Base-by-base conservation (phyloP, 352 stramenopile species). In the Phytophthora tentaculata region DNA sequence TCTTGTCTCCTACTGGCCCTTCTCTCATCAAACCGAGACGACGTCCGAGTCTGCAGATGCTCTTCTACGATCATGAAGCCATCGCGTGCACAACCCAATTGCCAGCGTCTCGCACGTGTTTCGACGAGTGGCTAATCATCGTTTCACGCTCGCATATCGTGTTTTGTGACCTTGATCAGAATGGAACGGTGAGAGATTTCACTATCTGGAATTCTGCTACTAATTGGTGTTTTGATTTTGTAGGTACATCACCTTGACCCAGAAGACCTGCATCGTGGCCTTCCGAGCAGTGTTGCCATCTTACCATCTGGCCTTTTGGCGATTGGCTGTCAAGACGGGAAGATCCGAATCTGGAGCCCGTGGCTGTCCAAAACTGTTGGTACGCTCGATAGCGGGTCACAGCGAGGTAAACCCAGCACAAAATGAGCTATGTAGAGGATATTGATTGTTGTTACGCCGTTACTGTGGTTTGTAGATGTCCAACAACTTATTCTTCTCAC, bases 61-160 rank as follows among this genome's bases (percentile, higher is more conserved):
- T 92, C 1, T 94, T 94, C 56, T 93, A 90, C 54, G 86, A 94
- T 49, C 81, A 91, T 24, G 83, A 94, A 60, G 68, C 75, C 17
- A 86, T 94, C 37, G 57, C 67, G 5, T 78, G 72, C 43, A 80
- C 63, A n/a, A 81, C 81, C 1, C 69, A 81, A 32, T 71, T 77
- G 35, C 53, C 71, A 16, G 68, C 56, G 1, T 72, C 85, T 9
- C 81, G 84, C 20, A 64, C 63, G 0, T 92, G 80, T 60, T 93
- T 90, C 56, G 85, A 94, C 6, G 84, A 93, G 50, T 92, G 76
- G 78, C 64, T 94, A 14, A 65, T 94, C 44, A 76, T 94, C 16
- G 60, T 92, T 22, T 76, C 81, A 0, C 52, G 74, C 1, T 81
- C 81, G 6, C 67, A 90, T n/a, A 81, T 94, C 23, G 67, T 89